Base-by-base conservation (phyloP, 1,284 basidiomycete genomes). In the Cutaneotrichosporon cyanovorans region DNA sequence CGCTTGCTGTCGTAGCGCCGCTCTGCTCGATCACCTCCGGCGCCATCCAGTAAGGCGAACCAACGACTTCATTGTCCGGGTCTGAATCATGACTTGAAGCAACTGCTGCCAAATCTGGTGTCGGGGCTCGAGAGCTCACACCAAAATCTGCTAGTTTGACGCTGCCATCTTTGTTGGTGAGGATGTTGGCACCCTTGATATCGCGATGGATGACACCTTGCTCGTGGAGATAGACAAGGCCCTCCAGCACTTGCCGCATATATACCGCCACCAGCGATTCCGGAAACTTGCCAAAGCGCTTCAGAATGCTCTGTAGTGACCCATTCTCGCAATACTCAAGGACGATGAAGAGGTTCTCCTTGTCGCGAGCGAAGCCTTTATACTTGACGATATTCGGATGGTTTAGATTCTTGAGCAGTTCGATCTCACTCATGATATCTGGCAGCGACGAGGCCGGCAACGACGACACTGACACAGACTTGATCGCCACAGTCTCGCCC, bases 11-110 rank as follows among this genome's bases (percentile, higher is more conserved):
- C 1, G 89, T 93, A 23, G 93, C 92, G 33, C 93, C 93, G 32
- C 84, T 87, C 71, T 97, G 93, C 62, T 95, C 91, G 49, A 97
- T 95, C 33, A 97, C 88, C 70, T 97, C 92, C 3, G 92, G 92
- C 15, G 92, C 92, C 92, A 96, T 97, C 92, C 92, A 97, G 68
- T 96, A 97, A 6, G 92, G 92, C 59, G 87, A 92, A 14, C 91
- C 92, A 30, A 96, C 92, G 4, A 97, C 91, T 15, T 88, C 86
- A 60, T 84, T 85, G 65, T 91, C 86, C 2, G 48, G 40, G 15
- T 42, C 51, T 12, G 47, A 42, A 6, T 45, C 30, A 12, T 28
- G 7, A 12, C 7, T 12, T 15, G 47, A 37, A 11, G 47, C 46
- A 1, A 50, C 48, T 3, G 46, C 51, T 1, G 53, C 50, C 20